Conservation (phyloP, 75 land plant species). For the Selaginella tamariscina region DNA sequence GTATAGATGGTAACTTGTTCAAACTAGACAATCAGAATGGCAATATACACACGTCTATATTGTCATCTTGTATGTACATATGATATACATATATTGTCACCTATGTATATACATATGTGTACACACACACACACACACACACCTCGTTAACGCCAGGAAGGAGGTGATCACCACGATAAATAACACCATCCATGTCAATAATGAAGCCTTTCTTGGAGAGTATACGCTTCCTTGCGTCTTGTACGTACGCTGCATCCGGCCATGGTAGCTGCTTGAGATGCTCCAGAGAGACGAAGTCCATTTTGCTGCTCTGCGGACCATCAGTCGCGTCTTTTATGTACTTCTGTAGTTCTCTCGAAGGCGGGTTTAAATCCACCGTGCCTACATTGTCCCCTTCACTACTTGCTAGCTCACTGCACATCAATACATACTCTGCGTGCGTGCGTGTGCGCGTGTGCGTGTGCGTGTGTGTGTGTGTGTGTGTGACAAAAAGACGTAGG, state of each 20-base stretch:
- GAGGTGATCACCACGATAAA: constrained; percentile 4
- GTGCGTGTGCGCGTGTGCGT: no score
- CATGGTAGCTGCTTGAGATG: not conserved
- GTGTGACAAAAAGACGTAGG: no score
- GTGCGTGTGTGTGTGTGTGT: no score
- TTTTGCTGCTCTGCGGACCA: not conserved
- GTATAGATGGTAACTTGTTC: no score
- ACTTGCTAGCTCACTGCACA: no score
- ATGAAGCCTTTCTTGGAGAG: not conserved
- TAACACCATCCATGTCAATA: constrained; percentile 10
- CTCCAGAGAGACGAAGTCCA: not conserved
- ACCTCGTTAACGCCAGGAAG: constrained; percentile 7
- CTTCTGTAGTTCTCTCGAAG: not conserved
- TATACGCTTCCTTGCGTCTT: not conserved
- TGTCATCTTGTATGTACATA: no score
- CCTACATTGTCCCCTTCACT: no score
- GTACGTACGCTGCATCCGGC: not conserved
- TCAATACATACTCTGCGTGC: no score
- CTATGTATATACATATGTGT: no score
- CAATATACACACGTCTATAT: no score
- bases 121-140: not conserved
- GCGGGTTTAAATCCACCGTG: not conserved
- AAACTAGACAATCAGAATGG: no score
- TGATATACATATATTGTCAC: no score
- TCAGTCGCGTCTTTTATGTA: not conserved